phyloP scores from a whole-genome alignment of 768 basidiomycete species.

The Tylopilus subfusipes region DNA sequence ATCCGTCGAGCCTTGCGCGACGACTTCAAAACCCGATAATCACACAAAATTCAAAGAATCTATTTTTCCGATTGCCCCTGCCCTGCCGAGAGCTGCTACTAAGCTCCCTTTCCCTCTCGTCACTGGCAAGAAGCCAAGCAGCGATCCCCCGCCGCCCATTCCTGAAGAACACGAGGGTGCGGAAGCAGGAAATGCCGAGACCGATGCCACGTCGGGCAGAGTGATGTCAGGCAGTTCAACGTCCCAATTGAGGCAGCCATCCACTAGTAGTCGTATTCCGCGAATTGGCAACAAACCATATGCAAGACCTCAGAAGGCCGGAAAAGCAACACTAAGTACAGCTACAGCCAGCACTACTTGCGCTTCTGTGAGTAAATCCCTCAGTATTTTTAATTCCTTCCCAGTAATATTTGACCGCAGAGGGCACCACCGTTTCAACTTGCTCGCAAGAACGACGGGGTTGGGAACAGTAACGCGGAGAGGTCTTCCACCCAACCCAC shows the following conservation, averaged over 20 bases:
- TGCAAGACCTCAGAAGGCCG: constrained; percentile 35
- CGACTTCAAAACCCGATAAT: constrained; percentile 4
- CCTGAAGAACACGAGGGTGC: constrained; percentile 31
- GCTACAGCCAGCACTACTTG: constrained; percentile 6
- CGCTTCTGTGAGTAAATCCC: constrained; percentile 17
- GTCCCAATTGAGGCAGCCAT: constrained; percentile 47
- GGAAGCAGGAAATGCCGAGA: constrained; percentile 1
- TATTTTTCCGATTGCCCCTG: constrained; percentile 18
- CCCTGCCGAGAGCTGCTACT: constrained; percentile 3
- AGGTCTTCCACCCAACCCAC: constrained; percentile 3
- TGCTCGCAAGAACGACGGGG: constrained; percentile 6
- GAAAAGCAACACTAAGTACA: constrained; percentile 1
- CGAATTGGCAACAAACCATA: constrained; percentile 60
- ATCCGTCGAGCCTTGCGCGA: constrained; percentile 27
- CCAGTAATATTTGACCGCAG: constrained; percentile 1
- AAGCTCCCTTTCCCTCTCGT: constrained; percentile 31
- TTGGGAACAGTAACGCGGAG: constrained; percentile 10
- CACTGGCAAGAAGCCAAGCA: constrained; percentile 17
- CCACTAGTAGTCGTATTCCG: constrained; percentile 55
- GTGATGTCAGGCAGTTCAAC: constrained; percentile 30
- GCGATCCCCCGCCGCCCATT: constrained; percentile 27
- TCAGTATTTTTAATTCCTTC: not conserved
- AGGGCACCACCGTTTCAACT: constrained; percentile 11
- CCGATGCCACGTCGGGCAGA: constrained; percentile 15
- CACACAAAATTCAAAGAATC: constrained; percentile 17